These are phyloP conservation scores for Ramaria rubella DNA, from an alignment of 768 basidiomycete species.

Conservation along the genomic window DNA sequence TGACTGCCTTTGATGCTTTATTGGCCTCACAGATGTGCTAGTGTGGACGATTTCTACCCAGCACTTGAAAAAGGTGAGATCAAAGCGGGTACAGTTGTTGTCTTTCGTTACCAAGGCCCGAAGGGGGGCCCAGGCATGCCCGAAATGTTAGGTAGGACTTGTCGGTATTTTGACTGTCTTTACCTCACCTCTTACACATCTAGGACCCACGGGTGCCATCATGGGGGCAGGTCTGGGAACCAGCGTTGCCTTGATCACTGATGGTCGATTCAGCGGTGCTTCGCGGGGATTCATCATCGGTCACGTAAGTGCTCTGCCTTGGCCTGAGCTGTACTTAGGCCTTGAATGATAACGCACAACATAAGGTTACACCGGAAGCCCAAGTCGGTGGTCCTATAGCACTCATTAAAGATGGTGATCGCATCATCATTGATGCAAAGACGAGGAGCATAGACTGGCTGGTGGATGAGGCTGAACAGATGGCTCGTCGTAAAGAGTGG, in stretches of 20 bases:
- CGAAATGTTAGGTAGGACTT: slow-evolving; percentile 48
- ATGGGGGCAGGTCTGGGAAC: slow-evolving; percentile 78
- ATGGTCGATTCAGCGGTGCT: slow-evolving; percentile 86
- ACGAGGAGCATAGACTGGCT: slow-evolving; percentile 64
- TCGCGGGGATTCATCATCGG: slow-evolving; percentile 60
- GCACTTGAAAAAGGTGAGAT: slow-evolving; percentile 70
- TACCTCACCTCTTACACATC: slow-evolving; percentile 4
- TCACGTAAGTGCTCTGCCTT: not conserved
- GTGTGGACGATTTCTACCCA: slow-evolving; percentile 64
- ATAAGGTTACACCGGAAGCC: slow-evolving; percentile 61
- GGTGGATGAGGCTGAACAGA: slow-evolving; percentile 61
- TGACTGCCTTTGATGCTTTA: not conserved
- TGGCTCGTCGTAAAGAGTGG: slow-evolving; percentile 58
- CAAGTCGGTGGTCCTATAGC: slow-evolving; percentile 82
- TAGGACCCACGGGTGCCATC: slow-evolving; percentile 76
- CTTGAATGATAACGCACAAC: not conserved
- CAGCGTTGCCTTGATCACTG: slow-evolving; percentile 77
- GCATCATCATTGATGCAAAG: slow-evolving; percentile 65
- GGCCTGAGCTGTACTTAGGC: not conserved
- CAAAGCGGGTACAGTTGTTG: slow-evolving; percentile 64
- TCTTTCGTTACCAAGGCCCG: slow-evolving; percentile 86
- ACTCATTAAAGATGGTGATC: slow-evolving; percentile 77
- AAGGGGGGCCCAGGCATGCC: slow-evolving; percentile 93
- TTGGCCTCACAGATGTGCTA: slow-evolving; percentile 20
- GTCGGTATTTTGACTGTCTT: slow-evolving; percentile 8